A percentile compares a stretch with the other conserved stretches of the same genome.
These are phyloP conservation scores for Heterobasidion annosum DNA, from an alignment of 1,284 basidiomycete species.

Conservation along the genomic window DNA sequence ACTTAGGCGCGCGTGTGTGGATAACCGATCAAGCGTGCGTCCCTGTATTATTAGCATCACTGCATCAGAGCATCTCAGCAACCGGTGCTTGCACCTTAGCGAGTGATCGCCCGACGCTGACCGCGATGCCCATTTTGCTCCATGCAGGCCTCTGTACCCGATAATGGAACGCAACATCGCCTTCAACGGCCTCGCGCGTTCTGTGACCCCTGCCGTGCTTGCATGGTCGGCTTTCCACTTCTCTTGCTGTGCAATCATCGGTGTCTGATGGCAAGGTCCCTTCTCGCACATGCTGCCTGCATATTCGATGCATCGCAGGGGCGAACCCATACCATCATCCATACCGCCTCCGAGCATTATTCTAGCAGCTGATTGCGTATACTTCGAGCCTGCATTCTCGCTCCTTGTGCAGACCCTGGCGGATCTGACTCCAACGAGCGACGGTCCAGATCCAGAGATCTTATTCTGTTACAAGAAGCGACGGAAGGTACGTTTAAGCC, in stretches of 20 bases:
- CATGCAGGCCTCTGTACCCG: conserved; percentile 55
- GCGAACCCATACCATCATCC: conserved; percentile 32
- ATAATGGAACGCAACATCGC: conserved; percentile 69
- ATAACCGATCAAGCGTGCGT: conserved; percentile 89
- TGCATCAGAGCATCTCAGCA: neutral
- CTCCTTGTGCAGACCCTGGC: conserved; percentile 76
- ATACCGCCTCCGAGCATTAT: conserved; percentile 56
- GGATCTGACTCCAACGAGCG: conserved; percentile 42
- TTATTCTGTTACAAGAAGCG: conserved; percentile 93
- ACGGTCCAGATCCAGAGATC: conserved; percentile 48
- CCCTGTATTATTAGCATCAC: conserved; percentile 2
- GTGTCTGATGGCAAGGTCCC: neutral
- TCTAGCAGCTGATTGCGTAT: conserved; percentile 89
- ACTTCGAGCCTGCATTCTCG: conserved; percentile 92
- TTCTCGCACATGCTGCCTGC: neutral
- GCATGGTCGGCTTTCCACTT: conserved; percentile 52
- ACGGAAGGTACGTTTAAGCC: conserved; percentile 53
- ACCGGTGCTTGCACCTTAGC: neutral
- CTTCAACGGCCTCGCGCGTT: conserved; percentile 48
- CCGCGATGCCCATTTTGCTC: neutral
- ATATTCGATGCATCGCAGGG: conserved; percentile 32
- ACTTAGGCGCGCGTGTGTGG: conserved; percentile 58
- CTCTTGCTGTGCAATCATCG: neutral
- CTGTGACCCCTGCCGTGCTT: conserved; percentile 58
- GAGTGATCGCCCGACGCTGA: neutral